A percentile compares a stretch with the other conserved stretches of the same genome.
Evolutionary conservation across 1,139 yeast genomes (phyloP).

Genomic region (Maudiozyma humilis): DNA sequence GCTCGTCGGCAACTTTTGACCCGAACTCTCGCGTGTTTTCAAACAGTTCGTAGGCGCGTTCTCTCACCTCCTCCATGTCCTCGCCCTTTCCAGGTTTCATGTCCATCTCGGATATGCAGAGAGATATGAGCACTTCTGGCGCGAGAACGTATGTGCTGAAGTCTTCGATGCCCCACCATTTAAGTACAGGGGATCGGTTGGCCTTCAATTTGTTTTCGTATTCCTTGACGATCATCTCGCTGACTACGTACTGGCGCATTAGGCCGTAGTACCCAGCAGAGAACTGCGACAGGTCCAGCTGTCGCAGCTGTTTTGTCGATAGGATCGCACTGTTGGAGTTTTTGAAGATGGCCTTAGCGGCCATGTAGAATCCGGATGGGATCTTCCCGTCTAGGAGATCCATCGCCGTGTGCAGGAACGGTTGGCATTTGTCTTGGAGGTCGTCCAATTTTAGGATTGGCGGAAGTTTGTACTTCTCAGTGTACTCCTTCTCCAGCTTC

Average conservation of each 20-base stretch:
- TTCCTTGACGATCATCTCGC: constrained; percentile 33
- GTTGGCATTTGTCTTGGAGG: constrained; percentile 28
- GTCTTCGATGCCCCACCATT: constrained; percentile 53
- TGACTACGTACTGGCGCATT: constrained; percentile 46
- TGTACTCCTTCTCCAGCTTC: neutral
- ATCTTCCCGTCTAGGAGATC: constrained; percentile 39
- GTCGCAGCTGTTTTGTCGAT: constrained; percentile 41
- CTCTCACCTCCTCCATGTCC: constrained; percentile 19
- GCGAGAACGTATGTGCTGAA: constrained; percentile 54
- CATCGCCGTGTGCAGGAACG: constrained; percentile 34
- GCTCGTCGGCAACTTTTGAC: constrained; percentile 20
- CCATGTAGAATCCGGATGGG: constrained; percentile 42
- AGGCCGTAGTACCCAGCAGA: constrained; percentile 59
- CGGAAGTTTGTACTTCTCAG: constrained; percentile 14
- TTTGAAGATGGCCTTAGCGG: constrained; percentile 38
- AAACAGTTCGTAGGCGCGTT: constrained; percentile 41
- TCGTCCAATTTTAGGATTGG: constrained; percentile 21
- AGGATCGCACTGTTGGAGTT: constrained; percentile 39
- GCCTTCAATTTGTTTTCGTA: constrained; percentile 30
- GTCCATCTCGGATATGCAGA: constrained; percentile 43
- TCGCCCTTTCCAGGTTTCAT: constrained; percentile 17
- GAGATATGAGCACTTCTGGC: constrained; percentile 49
- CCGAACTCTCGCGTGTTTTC: constrained; percentile 52
- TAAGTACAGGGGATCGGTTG: constrained; percentile 38
- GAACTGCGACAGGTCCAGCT: constrained; percentile 40